These are phyloP conservation scores for Fusarium buharicum DNA, from an alignment of 2,329 filamentous ascomycete genomes.

Conservation along the genomic window DNA sequence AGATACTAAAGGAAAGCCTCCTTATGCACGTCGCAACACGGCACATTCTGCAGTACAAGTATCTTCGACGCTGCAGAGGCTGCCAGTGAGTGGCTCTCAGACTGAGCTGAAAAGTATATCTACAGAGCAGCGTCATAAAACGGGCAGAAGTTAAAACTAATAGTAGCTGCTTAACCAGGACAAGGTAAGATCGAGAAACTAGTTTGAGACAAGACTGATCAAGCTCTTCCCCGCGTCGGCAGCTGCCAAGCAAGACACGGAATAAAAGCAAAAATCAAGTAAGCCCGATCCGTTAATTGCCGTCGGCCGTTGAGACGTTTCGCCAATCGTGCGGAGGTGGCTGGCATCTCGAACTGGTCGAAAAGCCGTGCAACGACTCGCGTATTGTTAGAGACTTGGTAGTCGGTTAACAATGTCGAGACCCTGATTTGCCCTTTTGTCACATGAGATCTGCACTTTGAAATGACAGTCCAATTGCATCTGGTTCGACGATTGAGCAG, in stretches of 20 bases:
- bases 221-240: conserved; percentile 12
- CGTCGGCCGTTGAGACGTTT: conserved; percentile 11
- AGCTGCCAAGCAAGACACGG: not conserved
- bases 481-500: not conserved
- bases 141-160: conserved; percentile 11
- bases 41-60: not conserved
- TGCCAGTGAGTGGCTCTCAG: not conserved
- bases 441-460: conserved; percentile 17
- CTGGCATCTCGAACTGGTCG: conserved; percentile 3
- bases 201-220: not conserved
- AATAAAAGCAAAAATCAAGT: too few relatives aligned
- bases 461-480: not conserved
- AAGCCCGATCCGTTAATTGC: conserved; percentile 2
- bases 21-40: conserved; percentile 13
- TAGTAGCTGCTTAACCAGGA: not conserved
- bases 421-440: not conserved
- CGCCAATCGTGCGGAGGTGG: not conserved
- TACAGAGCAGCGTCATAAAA: conserved; percentile 1
- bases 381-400: not conserved
- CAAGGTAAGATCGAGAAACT: not conserved
- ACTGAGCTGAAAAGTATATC: not conserved
- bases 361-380: not conserved
- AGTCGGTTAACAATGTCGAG: not conserved
- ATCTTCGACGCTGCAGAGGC: not conserved
- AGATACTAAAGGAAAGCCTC: conserved; percentile 24